These are phyloP conservation scores for Fraxinus pennsylvanica DNA, from an alignment of 257 asterid genomes.

Conservation along the genomic window DNA sequence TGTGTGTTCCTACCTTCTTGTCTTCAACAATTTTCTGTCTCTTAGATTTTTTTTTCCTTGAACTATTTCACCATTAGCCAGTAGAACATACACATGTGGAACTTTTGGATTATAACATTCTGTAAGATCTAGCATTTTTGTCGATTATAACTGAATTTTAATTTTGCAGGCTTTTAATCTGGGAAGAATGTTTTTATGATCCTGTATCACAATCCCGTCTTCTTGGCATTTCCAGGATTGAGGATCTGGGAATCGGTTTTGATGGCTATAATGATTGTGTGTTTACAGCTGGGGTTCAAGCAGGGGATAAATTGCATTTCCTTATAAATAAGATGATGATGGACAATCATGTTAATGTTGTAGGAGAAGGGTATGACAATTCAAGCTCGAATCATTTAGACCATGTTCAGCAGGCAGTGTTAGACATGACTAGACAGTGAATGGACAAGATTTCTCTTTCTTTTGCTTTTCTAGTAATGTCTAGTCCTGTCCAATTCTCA, in stretches of 20 bases:
- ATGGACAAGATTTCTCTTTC: not conserved
- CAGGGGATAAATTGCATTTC: slow-evolving; percentile 48
- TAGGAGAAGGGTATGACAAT: slow-evolving; percentile 67
- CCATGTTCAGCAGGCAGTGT: not conserved
- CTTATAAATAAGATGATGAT: slow-evolving; percentile 72
- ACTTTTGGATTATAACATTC: slow-evolving; percentile 12
- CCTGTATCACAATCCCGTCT: slow-evolving; percentile 28
- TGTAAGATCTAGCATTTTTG: not conserved
- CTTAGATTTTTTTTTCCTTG: slow-evolving; percentile 26
- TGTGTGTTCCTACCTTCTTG: slow-evolving; percentile 30
- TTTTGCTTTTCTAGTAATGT: not conserved
- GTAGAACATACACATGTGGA: not conserved
- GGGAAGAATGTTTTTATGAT: slow-evolving; percentile 74
- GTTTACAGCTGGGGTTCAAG: slow-evolving; percentile 32
- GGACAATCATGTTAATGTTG: slow-evolving; percentile 55
- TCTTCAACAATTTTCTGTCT: slow-evolving; percentile 27
- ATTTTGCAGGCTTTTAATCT: slow-evolving; percentile 62
- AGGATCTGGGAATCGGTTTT: slow-evolving; percentile 32
- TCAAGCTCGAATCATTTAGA: not conserved
- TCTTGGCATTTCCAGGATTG: slow-evolving; percentile 33
- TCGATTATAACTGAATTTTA: slow-evolving; percentile 6
- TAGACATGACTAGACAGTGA: not conserved
- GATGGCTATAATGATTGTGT: slow-evolving; percentile 34
- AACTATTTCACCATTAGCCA: slow-evolving; percentile 16
- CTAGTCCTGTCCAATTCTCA: not conserved